Base-by-base conservation (phyloP, 805 yeast species). In the Wickerhamiella alocasiicola region DNA sequence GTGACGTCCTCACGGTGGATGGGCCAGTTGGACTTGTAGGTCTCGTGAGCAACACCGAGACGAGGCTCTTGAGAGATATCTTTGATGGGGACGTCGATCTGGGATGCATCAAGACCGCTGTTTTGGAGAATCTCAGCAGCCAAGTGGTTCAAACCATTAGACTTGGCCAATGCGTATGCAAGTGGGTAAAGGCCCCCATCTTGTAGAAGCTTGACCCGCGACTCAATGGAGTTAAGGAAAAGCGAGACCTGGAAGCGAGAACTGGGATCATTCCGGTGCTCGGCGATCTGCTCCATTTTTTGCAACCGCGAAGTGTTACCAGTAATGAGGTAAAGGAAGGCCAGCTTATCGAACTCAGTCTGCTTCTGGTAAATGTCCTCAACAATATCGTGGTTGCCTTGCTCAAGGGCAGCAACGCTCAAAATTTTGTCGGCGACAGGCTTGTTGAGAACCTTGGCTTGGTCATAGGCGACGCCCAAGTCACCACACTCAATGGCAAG, bases 401-500 rank as follows among this genome's bases (percentile, higher is more conserved):
- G 97, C 46, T 67, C 66, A 47, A 85, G 64, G 4, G 98, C 97
- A 57, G 83, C 97, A 44, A 71, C 70, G 29, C 87, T 91, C 40
- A 91, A 67, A 50, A 72, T 74, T 46, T 76, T 80, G 95, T 97
- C 93, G 44, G 76, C 73, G 21, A 65, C 64, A 12, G 73, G 63
- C 47, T 70, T 70, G 55, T 83, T 76, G 53, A 91, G 69, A 48
- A 73, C 72, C 52, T 74, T 74, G 32, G 97, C 97, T 66, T 88
- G 95, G 42, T 70, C 78, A 36, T 81, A 65, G n/a, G 97, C 99
- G 48, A 81, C 81, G 11, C 69, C 71, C 50, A 91, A 68, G 59
- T 88, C 82, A 51, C 94, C 88, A 57, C 94, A 82, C 64, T 91
- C 96, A 47, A 91, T 68, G 18, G 98, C 96, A 52, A 91, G 70